Percentiles rank a stretch among this genome's conserved stretches.
Evolutionary conservation across 1,139 yeast genomes (phyloP).

Genomic region (Wickerhamomyces sp.): DNA sequence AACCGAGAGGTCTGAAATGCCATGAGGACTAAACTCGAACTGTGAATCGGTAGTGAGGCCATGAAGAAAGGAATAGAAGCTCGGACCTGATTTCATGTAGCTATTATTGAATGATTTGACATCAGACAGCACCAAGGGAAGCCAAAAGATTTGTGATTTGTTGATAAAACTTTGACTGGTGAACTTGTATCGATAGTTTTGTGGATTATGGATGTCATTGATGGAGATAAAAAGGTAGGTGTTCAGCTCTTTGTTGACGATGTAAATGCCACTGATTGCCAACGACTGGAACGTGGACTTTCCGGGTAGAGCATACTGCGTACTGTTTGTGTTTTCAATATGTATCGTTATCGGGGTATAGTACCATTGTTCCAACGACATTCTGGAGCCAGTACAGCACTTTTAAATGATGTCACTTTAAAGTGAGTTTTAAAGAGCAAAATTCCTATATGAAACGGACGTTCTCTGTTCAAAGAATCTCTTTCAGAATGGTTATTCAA

Average conservation of each 20-base stretch:
- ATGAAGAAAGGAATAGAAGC: constrained; percentile 5
- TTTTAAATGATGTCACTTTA: neutral
- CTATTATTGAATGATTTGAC: constrained; percentile 2
- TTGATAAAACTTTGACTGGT: constrained; percentile 11
- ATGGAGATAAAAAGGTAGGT: constrained; percentile 16
- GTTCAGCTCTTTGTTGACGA: constrained; percentile 9
- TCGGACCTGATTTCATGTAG: neutral
- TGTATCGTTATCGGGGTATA: constrained; percentile 22
- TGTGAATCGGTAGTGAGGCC: constrained; percentile 13
- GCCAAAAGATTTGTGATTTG: constrained; percentile 9
- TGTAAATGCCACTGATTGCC: constrained; percentile 21
- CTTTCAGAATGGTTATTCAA: too few species aligned
- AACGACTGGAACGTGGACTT: neutral
- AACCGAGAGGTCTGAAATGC: constrained; percentile 2
- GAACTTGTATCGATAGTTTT: constrained; percentile 9
- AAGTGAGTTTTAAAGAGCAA: neutral
- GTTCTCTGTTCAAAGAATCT: too few species aligned
- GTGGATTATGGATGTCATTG: constrained; percentile 10
- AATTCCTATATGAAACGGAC: too few species aligned
- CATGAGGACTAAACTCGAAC: constrained; percentile 17
- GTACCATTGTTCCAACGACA: constrained; percentile 15
- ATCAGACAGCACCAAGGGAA: constrained; percentile 8
- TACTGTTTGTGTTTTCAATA: constrained; percentile 7
- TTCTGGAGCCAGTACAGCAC: neutral
- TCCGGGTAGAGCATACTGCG: too few species aligned